Evolutionary conservation across 2,329 filamentous ascomycete genomes (phyloP).

Genomic region (Hymenoscyphus fructigenus): DNA sequence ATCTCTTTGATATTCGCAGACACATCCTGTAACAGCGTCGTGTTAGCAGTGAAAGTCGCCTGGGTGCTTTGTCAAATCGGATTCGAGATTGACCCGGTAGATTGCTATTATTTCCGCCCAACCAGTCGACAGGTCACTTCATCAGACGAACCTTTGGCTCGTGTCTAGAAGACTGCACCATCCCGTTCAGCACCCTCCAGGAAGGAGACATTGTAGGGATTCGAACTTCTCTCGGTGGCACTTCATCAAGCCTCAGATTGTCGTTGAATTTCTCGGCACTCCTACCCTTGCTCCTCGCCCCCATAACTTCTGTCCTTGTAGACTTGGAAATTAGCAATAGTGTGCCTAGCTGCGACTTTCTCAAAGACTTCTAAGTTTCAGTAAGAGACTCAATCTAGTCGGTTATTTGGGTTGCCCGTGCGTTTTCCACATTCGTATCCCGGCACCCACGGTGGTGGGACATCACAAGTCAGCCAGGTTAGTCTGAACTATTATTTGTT

Average conservation of each 20-base stretch:
- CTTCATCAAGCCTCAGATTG: slow-evolving; percentile 5
- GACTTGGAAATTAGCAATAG: slow-evolving; percentile 8
- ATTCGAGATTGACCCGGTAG: neutral
- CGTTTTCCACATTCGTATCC: slow-evolving; percentile 30
- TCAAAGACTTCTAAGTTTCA: slow-evolving; percentile 21
- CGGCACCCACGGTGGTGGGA: slow-evolving; percentile 33
- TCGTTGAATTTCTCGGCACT: neutral
- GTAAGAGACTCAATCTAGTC: slow-evolving; percentile 24
- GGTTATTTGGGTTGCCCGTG: slow-evolving; percentile 31
- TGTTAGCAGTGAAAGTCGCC: neutral
- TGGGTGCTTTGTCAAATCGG: neutral
- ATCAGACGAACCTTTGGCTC: slow-evolving; percentile 36
- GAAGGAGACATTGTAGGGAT: slow-evolving; percentile 13
- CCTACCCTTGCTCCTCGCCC: neutral
- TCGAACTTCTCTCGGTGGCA: slow-evolving; percentile 8
- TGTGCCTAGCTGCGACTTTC: slow-evolving; percentile 14
- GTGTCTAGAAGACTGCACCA: slow-evolving; percentile 33
- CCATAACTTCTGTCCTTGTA: neutral
- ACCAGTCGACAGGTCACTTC: slow-evolving; percentile 22
- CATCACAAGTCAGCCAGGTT: slow-evolving; percentile 21
- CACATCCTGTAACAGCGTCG: neutral
- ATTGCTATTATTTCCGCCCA: neutral
- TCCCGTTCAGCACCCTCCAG: slow-evolving; percentile 22
- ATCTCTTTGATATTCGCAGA: neutral
- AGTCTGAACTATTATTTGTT: slow-evolving; percentile 24